Percentiles rank a stretch among this genome's conserved stretches.
Conservation (phyloP, 1,284 basidiomycete genomes). For the Moesziomyces sp. region DNA sequence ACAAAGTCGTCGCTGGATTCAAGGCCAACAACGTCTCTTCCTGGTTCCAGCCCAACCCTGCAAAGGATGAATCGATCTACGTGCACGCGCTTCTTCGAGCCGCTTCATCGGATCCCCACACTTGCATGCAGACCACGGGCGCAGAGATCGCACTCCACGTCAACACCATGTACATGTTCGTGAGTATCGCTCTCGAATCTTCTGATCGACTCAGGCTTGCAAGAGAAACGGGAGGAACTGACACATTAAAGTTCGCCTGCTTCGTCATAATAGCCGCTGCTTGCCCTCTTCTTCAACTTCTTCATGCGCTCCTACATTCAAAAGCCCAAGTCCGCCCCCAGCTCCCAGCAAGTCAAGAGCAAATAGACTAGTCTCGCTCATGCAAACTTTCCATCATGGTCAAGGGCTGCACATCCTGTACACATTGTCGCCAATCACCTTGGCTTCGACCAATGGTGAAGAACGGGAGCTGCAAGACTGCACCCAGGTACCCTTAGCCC, state of each 20-base stretch:
- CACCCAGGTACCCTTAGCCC: no score
- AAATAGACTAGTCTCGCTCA: neutral
- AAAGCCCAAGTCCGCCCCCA: slow-evolving; percentile 3
- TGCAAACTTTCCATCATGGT: neutral
- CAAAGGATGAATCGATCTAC: slow-evolving; percentile 15
- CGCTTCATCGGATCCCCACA: slow-evolving; percentile 19
- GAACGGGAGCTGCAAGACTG: no score
- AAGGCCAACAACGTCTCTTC: slow-evolving; percentile 18
- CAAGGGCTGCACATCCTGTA: no score
- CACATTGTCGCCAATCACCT: no score
- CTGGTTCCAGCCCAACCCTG: slow-evolving; percentile 5
- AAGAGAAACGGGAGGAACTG: no score
- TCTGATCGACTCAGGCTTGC: no score
- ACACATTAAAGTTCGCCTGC: neutral
- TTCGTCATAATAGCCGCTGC: slow-evolving; percentile 40
- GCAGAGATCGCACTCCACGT: slow-evolving; percentile 57
- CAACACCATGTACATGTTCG: slow-evolving; percentile 60
- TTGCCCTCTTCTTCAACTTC: slow-evolving; percentile 59
- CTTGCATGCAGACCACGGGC: slow-evolving; percentile 52
- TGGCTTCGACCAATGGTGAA: neutral
- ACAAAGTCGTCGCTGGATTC: slow-evolving; percentile 24
- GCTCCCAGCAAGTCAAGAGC: neutral
- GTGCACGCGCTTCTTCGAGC: slow-evolving; percentile 33
- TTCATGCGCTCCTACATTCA: slow-evolving; percentile 55
- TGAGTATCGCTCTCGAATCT: slow-evolving; percentile 17